phyloP scores from a whole-genome alignment of 2,329 filamentous ascomycete species.

The Lanzia echinophila region DNA sequence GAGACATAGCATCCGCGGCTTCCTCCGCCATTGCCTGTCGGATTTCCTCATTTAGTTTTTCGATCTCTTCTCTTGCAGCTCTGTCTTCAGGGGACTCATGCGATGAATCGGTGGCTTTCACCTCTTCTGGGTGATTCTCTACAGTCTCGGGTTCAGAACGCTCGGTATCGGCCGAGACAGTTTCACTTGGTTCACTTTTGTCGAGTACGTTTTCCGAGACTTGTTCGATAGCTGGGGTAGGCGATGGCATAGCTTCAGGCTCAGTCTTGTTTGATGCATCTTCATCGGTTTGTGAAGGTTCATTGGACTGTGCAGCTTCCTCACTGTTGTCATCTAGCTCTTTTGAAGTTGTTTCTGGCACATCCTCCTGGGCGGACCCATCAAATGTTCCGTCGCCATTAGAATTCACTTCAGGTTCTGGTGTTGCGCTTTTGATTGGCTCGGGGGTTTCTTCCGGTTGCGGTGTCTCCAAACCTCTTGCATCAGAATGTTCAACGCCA shows the following conservation, averaged over 20 bases:
- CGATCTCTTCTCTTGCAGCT: conserved; percentile 7
- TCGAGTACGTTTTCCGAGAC: too few relatives aligned
- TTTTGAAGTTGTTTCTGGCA: not conserved
- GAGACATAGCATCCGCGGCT: not conserved
- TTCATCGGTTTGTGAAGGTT: not conserved
- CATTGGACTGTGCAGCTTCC: not conserved
- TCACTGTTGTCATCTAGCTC: not conserved
- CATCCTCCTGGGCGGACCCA: not conserved
- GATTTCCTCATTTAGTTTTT: conserved; percentile 5
- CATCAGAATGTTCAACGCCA: too few relatives aligned
- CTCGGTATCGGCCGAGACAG: too few relatives aligned
- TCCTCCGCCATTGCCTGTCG: conserved; percentile 8
- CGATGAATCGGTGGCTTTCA: too few relatives aligned
- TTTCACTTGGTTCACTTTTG: too few relatives aligned
- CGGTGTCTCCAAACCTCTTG: too few relatives aligned
- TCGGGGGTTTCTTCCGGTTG: too few relatives aligned
- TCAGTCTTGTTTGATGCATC: too few relatives aligned
- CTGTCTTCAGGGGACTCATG: not conserved
- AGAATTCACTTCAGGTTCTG: not conserved
- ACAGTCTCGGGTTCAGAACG: not conserved
- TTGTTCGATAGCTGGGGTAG: too few relatives aligned
- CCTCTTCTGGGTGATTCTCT: not conserved
- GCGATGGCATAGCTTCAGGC: too few relatives aligned
- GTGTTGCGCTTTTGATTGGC: too few relatives aligned
- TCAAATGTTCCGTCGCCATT: too few relatives aligned